Evolutionary conservation across 2,329 filamentous ascomycete species (phyloP), one percentile per base, ranked within the genome.

Genomic region (Claviceps sp.): DNA sequence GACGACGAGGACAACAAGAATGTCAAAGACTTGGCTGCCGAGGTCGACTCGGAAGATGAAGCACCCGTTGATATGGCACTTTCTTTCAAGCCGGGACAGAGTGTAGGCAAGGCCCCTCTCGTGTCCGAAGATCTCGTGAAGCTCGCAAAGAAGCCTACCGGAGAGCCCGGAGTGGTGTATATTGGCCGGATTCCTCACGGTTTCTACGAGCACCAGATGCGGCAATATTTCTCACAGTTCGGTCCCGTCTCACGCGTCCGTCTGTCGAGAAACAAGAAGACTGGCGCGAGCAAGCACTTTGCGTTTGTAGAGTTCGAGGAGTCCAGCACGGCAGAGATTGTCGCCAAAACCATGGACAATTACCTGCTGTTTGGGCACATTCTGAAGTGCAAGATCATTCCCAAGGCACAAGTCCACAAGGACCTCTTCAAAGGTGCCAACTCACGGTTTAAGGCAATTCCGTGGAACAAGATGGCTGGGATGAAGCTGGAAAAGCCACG

Each of bases 191-290:
- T 95, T 55, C 90, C 90, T 41, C 88, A 93, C 70, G 72, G 93
- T 71, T 98, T 98, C 80, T 97, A 91, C 76, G 93, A 98, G 72
- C 81, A 89, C 62, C 86, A 97, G 71, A 94, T 98, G 85, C 82
- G 81, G 60, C 82, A 84, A 58, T 98, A 97, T 75, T 95, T 97
- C 65, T 80, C 82, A 51, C 93, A 98, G 68, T 98, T 98, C 60
- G 93, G 93, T 59, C 74, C 80, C 14, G 89, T 98, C 61, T 80
- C 75, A 50, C 82, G 71, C 52, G 76, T 96, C 53, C 84, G 91
- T 56, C 77, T 98, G 45, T 93, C 89, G 30, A 85, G 93, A 61
- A 97, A 95, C 76, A 89, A 87, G 70, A 85, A 85, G 68, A 97
- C 90, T 1, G 93, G 93, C 52, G 81, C 82, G 54, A 89, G 86